Base-by-base conservation (phyloP, 345 rosid genomes). In the Lepidium didymum region DNA sequence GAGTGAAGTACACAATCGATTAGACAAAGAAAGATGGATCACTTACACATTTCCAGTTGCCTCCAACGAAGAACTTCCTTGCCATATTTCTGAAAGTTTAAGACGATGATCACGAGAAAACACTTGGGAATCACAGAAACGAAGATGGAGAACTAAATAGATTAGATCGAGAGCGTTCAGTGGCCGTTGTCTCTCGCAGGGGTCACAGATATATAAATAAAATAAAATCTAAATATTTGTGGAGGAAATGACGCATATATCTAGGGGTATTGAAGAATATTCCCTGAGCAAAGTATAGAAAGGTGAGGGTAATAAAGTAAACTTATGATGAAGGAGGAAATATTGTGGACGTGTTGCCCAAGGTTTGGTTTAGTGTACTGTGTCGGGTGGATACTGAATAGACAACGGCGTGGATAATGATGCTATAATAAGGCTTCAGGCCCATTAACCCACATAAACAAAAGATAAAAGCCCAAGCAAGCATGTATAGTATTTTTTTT, bases 31-130 rank as follows among this genome's bases (percentile, higher is more conserved):
- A 25, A 40, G 61, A 73, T 56, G 7, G 62, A 73, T 46, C 15
- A 41, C 96, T 74, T 67, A 92, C 98, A 80, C 98, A 92, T 86
- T 92, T 92, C 96, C 96, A 92, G 90, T 92, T 92, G 10, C 96
- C 98, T 71, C 98, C 98, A 33, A 92, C 91, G 68, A 88, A 90
- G 83, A 92, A 92, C 74, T 72, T 88, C 68, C 98, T 81, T 14
- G 73, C 96, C 98, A 90, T 92, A 25, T 6, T 47, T 38, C 19
- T 54, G 35, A 37, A 10, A 44, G 18, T 13, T 69, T 34, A 53
- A 38, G 43, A n/a, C 67, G 78, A 64, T 46, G 67, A 73, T 67
- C 74, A 64, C 74, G 62, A 72, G 57, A 64, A 56, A 43, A 31
- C 47, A 25, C 8, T 42, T 49, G 11, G 16, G 62, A 75, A 68